Evolutionary conservation across 352 stramenopile species (phyloP).

Genomic region (Globisporangium parvum): DNA sequence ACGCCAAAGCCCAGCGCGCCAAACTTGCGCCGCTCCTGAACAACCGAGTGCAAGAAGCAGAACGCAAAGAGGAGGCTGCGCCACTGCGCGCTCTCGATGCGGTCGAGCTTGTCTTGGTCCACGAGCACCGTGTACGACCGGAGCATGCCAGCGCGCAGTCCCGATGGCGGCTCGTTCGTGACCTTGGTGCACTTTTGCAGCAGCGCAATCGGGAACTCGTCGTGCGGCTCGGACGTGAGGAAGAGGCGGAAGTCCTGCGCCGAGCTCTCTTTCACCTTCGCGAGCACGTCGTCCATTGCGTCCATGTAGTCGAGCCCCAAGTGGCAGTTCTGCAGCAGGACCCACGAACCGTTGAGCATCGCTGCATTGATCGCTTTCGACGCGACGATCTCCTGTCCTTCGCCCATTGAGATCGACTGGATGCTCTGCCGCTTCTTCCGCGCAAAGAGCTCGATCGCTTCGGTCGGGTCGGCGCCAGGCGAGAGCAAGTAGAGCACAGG

Average conservation of each 20-base stretch:
- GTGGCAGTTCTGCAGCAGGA: constrained; percentile 80
- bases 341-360: constrained; percentile 73
- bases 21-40: constrained; percentile 74
- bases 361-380: constrained; percentile 43
- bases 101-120: constrained; percentile 76
- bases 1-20: constrained; percentile 63
- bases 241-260: constrained; percentile 64
- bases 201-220: constrained; percentile 55
- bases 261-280: constrained; percentile 28
- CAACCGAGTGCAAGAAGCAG: constrained; percentile 76
- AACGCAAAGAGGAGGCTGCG: constrained; percentile 59
- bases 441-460: constrained; percentile 63
- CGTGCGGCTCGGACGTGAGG: constrained; percentile 63
- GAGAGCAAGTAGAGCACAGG: constrained; percentile 72
- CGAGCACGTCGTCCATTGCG: constrained; percentile 43
- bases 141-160: constrained; percentile 61
- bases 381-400: constrained; percentile 64
- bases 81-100: constrained; percentile 59
- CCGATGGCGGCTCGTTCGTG: constrained; percentile 70
- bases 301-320: constrained; percentile 66
- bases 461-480: constrained; percentile 61
- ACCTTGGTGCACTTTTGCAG: constrained; percentile 66
- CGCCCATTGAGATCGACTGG: constrained; percentile 72
- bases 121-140: constrained; percentile 70
- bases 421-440: constrained; percentile 63